These are phyloP conservation scores for Lentinus tigrinus DNA, from an alignment of 768 basidiomycete genomes.

Conservation along the genomic window DNA sequence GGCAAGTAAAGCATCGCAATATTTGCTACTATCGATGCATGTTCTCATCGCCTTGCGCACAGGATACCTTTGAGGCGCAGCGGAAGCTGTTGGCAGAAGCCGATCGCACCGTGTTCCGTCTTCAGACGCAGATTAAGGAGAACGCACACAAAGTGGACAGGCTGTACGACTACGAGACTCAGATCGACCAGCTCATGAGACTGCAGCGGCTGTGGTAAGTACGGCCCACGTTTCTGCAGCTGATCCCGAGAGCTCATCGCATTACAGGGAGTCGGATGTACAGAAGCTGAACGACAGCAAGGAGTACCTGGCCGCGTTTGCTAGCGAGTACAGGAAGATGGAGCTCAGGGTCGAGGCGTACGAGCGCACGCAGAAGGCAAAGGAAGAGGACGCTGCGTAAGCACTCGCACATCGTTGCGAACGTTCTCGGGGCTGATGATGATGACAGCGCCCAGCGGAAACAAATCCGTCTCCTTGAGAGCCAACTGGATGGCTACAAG, in stretches of 20 bases:
- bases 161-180: constrained; percentile 81
- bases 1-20: constrained; percentile 34
- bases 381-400: constrained; percentile 63
- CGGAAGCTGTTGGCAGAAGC: constrained; percentile 69
- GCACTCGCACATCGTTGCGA: constrained; percentile 14
- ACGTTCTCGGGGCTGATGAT: background rate
- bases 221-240: background rate
- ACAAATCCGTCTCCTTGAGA: constrained; percentile 62
- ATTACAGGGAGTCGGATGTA: constrained; percentile 70
- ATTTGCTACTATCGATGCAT: background rate
- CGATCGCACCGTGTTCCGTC: constrained; percentile 61
- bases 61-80: constrained; percentile 73
- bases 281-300: constrained; percentile 64
- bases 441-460: constrained; percentile 50
- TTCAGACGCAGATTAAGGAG: constrained; percentile 76
- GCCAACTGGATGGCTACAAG: constrained; percentile 47
- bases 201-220: constrained; percentile 78
- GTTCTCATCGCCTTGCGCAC: background rate
- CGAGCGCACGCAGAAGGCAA: constrained; percentile 48
- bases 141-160: constrained; percentile 79
- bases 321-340: constrained; percentile 63
- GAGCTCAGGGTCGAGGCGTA: constrained; percentile 60
- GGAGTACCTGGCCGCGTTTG: constrained; percentile 55
- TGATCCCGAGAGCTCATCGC: background rate
- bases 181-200: constrained; percentile 78